These are phyloP conservation scores for Chromosphaera perkinsii DNA, from an alignment of 208 protist species.

Conservation along the genomic window DNA sequence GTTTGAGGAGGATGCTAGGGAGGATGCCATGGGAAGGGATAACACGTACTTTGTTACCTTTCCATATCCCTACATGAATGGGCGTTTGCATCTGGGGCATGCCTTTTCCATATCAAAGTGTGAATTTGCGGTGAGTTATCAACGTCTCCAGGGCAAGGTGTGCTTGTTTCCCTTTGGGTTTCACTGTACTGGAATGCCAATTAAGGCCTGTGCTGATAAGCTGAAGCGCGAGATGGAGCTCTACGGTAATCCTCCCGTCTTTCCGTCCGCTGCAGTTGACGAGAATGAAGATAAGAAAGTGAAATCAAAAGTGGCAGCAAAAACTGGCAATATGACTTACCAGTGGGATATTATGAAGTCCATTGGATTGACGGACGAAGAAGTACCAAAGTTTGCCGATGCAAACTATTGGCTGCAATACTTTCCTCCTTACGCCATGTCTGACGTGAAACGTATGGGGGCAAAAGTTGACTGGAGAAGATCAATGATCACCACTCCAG, in stretches of 20 bases:
- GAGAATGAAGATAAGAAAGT: conserved; percentile 6
- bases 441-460: conserved; percentile 87
- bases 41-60: conserved; percentile 96
- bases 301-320: conserved; percentile 67
- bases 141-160: conserved; percentile 90
- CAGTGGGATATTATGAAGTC: conserved; percentile 96
- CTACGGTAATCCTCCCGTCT: conserved; percentile 74
- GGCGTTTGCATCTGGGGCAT: conserved; percentile 97
- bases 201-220: conserved; percentile 96
- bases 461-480: conserved; percentile 85
- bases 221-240: conserved; percentile 74
- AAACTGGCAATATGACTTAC: conserved; percentile 73
- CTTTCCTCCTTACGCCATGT: conserved; percentile 90
- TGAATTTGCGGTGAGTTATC: conserved; percentile 95
- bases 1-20: conserved; percentile 70
- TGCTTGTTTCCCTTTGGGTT: conserved; percentile 99
- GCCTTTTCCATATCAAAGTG: conserved; percentile 92
- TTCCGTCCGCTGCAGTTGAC: conserved; percentile 49
- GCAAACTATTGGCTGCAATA: conserved; percentile 94
- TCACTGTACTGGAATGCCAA: conserved; percentile 99
- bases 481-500: conserved; percentile 98
- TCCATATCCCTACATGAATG: conserved; percentile 99
- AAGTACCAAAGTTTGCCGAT: conserved; percentile 94
- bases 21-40: neutral
- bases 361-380: conserved; percentile 84